Base-by-base conservation (phyloP, 768 basidiomycete species). In the Pleurotus giganteus region DNA sequence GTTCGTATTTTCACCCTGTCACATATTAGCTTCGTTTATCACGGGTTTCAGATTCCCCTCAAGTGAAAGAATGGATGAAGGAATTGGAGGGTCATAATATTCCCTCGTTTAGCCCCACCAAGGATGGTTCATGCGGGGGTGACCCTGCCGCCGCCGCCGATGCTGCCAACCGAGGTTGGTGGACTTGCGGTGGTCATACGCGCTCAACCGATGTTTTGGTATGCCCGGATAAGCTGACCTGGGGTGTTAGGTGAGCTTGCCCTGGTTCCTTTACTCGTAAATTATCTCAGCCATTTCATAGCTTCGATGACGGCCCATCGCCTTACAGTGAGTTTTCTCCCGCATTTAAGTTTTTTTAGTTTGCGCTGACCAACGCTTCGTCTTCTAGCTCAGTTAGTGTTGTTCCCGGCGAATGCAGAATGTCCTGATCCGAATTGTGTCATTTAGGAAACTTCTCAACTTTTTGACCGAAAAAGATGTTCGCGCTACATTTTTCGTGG, bases 231-330 rank as follows among this genome's bases (percentile, higher is more conserved):
- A 84, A 85, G 66, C 54, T 77, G 56, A 86, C 83, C 1, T 92
- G 90, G 91, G 91, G 90, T 66, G 82, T 91, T 60, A 83, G 77
- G 77, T 79, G 62, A 43, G 63, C 49, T 3, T 52, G 51, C 39
- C 21, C n/a, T 26, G n/a, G n/a, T 50, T 27, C 29, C 23, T 3
- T 7, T 34, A 11, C n/a, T 27, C 11, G 32, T 12, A 17, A 17
- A 26, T 45, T 56, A 24, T 7, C 42, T 31, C 47, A 59, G 43
- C 41, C n/a, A 1, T 37, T 12, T 31, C 15, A 32, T 60, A 84
- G 84, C 67, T 90, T 88, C 64, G 91, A 94, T 64, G 94, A 97
- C 63, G 94, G 95, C 24, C 96, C 95, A 32, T 83, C 82, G 52
- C 79, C 76, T 15, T 92, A 89, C 69, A 97, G 86, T 88, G 63